Conservation (phyloP, 495 filamentous ascomycete species). For the Pyrenula aspistea region DNA sequence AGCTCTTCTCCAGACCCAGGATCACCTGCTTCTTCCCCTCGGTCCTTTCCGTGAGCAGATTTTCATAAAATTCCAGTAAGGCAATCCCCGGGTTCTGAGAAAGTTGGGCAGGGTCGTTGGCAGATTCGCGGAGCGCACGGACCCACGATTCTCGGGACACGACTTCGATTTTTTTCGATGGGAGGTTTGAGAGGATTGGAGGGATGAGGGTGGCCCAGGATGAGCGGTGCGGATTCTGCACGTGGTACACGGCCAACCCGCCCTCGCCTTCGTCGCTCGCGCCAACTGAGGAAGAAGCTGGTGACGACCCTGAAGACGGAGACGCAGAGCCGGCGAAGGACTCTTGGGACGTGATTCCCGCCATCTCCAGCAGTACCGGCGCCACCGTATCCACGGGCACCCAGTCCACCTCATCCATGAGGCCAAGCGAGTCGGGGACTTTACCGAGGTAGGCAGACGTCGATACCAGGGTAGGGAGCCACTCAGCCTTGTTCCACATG, state of each 20-base stretch:
- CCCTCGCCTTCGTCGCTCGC: background rate
- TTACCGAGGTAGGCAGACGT: conserved; percentile 13
- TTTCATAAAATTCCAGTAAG: background rate
- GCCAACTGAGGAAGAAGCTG: background rate
- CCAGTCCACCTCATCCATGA: conserved; percentile 6
- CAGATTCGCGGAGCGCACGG: background rate
- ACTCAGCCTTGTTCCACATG: conserved; percentile 23
- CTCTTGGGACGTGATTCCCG: background rate
- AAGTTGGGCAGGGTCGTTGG: background rate
- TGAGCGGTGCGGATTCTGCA: background rate
- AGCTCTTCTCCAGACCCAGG: background rate
- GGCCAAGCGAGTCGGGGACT: conserved; percentile 1
- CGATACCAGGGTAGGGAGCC: conserved; percentile 19
- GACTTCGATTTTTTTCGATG: background rate
- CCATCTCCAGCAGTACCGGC: conserved; percentile 4
- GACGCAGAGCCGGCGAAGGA: background rate
- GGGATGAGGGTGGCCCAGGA: background rate
- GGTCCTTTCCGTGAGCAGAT: background rate
- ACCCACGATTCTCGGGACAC: background rate
- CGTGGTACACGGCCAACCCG: background rate
- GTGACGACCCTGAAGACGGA: background rate
- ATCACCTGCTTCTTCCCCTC: background rate
- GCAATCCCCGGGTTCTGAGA: background rate
- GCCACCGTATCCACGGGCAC: conserved; percentile 9
- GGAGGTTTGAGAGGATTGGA: background rate